phyloP scores from a whole-genome alignment of 495 filamentous ascomycete species.

The Xylaria curta region DNA sequence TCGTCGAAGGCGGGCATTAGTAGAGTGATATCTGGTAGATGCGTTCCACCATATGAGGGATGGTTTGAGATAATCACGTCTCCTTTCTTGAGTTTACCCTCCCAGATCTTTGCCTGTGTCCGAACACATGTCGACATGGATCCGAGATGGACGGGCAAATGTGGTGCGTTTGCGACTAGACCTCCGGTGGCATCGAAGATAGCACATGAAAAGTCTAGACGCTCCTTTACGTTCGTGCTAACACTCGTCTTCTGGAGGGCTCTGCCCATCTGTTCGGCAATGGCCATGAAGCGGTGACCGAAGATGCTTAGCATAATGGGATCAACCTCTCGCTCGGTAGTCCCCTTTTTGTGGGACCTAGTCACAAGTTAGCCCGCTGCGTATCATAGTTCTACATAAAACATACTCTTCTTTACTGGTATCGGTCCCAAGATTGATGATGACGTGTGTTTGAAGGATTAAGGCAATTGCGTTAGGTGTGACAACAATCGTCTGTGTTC shows the following conservation, averaged over 20 bases:
- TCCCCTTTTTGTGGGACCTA: constrained; percentile 43
- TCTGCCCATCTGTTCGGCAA: constrained; percentile 97
- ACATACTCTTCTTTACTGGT: constrained; percentile 58
- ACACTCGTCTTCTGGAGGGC: constrained; percentile 97
- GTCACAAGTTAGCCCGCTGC: constrained; percentile 27
- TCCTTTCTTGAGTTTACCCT: constrained; percentile 83
- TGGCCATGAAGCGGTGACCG: constrained; percentile 97
- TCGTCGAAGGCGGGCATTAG: constrained; percentile 86
- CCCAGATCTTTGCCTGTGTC: constrained; percentile 93
- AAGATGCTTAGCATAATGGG: constrained; percentile 97
- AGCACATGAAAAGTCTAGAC: constrained; percentile 95
- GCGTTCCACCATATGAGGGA: constrained; percentile 84
- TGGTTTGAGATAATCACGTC: constrained; percentile 97
- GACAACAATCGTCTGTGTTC: constrained; percentile 95
- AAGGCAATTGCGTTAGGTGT: constrained; percentile 77
- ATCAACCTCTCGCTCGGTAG: constrained; percentile 65
- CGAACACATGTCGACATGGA: constrained; percentile 94
- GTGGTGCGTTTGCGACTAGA: constrained; percentile 92
- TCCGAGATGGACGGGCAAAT: constrained; percentile 90
- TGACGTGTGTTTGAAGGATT: constrained; percentile 74
- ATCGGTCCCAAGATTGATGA: constrained; percentile 71
- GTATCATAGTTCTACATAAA: not conserved
- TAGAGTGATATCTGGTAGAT: constrained; percentile 91
- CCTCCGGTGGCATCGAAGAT: constrained; percentile 92
- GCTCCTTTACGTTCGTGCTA: constrained; percentile 97